phyloP scores from a whole-genome alignment of 371 early-diverging fungal genomes.

The Mucor plumbeus region DNA sequence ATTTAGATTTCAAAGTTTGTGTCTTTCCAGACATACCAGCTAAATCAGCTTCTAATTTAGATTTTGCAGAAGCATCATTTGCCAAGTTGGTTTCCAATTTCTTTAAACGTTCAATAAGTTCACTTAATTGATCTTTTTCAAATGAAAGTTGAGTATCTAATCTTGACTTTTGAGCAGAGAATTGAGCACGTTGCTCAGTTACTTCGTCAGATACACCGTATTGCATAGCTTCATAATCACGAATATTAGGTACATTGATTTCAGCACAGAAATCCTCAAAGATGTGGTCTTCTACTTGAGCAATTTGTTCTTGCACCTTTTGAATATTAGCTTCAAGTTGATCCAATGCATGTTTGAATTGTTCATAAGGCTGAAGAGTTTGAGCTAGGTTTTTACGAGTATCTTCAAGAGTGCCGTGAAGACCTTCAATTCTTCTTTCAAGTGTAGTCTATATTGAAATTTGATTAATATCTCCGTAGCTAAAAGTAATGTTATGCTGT shows the following conservation, averaged over 20 bases:
- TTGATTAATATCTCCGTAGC: too few species aligned
- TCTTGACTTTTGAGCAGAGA: slow-evolving; percentile 76
- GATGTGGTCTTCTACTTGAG: slow-evolving; percentile 70
- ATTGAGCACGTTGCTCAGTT: slow-evolving; percentile 74
- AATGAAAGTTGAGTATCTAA: slow-evolving; percentile 78
- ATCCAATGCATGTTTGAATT: slow-evolving; percentile 32
- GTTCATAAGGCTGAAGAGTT: slow-evolving; percentile 17
- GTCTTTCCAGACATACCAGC: slow-evolving; percentile 49
- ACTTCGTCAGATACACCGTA: slow-evolving; percentile 73
- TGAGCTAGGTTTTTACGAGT: slow-evolving; percentile 18
- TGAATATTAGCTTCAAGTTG: slow-evolving; percentile 46
- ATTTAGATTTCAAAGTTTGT: slow-evolving; percentile 36
- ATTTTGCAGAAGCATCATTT: slow-evolving; percentile 38
- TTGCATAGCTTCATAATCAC: slow-evolving; percentile 83
- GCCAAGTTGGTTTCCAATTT: slow-evolving; percentile 49
- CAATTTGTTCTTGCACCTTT: slow-evolving; percentile 56
- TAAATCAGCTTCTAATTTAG: slow-evolving; percentile 41
- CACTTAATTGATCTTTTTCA: slow-evolving; percentile 76
- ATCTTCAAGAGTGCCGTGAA: slow-evolving; percentile 23
- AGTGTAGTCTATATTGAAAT: slow-evolving; percentile 17
- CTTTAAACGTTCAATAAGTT: slow-evolving; percentile 63
- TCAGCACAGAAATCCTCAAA: slow-evolving; percentile 81
- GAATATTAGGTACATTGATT: slow-evolving; percentile 75
- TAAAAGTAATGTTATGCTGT: not conserved
- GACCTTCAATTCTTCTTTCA: slow-evolving; percentile 22